Percentiles rank a stretch among this genome's conserved stretches.
Evolutionary conservation across 352 stramenopile genomes (phyloP).

Genomic region (Phytophthora rubi): DNA sequence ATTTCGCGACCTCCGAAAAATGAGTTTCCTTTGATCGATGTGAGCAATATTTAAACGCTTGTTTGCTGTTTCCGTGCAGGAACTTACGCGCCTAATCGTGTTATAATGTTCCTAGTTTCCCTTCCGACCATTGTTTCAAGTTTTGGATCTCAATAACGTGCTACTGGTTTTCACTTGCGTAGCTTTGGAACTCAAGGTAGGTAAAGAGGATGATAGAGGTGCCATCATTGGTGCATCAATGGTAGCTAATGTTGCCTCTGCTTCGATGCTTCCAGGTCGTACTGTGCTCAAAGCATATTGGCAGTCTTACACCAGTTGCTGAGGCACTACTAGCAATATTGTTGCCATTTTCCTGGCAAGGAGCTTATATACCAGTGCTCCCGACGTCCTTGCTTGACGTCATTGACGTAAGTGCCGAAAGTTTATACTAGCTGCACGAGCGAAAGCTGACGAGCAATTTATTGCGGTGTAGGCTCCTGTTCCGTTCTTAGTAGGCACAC

Average conservation of each 20-base stretch:
- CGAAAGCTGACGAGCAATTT: background rate
- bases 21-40: constrained; percentile 91
- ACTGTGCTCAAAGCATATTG: constrained; percentile 91
- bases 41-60: constrained; percentile 30
- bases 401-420: constrained; percentile 79
- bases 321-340: constrained; percentile 93
- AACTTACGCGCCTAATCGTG: background rate
- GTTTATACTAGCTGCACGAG: background rate
- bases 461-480: constrained; percentile 79
- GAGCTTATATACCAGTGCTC: constrained; percentile 94
- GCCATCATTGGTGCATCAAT: background rate
- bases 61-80: background rate
- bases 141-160: constrained; percentile 92
- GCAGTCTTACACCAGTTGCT: constrained; percentile 90
- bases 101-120: constrained; percentile 71
- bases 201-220: background rate
- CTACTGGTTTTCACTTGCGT: constrained; percentile 91
- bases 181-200: constrained; percentile 89
- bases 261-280: constrained; percentile 67
- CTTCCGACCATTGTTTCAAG: constrained; percentile 93
- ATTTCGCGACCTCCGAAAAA: constrained; percentile 92
- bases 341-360: constrained; percentile 95
- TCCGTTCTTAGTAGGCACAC: constrained; percentile 93
- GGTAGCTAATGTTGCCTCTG: background rate
- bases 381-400: constrained; percentile 93